A percentile compares a stretch with the other conserved stretches of the same genome.
Evolutionary conservation across 2,329 filamentous ascomycete genomes (phyloP).

Genomic region (Metarhizium album): DNA sequence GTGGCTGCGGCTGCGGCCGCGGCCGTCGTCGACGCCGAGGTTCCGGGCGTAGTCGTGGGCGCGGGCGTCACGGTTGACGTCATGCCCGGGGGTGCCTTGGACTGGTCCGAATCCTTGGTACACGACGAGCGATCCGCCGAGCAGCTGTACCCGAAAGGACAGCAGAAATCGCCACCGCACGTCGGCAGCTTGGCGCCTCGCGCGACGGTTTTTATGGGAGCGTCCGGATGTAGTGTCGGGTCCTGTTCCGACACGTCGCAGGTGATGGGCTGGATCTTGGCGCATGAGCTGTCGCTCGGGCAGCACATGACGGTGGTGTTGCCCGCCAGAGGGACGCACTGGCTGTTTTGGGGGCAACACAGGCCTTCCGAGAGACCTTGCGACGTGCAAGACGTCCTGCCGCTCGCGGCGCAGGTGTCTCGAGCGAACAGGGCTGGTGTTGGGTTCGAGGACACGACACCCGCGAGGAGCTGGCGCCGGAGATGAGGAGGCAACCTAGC

Average conservation of each 20-base stretch:
- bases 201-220: constrained; percentile 55
- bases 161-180: constrained; percentile 51
- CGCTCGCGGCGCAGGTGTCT: constrained; percentile 39
- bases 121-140: constrained; percentile 36
- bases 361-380: constrained; percentile 50
- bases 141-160: constrained; percentile 63
- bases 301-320: constrained; percentile 62
- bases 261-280: constrained; percentile 49
- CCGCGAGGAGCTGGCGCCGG: constrained; percentile 8
- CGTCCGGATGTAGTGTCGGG: constrained; percentile 40
- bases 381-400: constrained; percentile 39
- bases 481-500: constrained; percentile 5
- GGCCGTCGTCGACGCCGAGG: constrained; percentile 7
- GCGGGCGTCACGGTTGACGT: neutral
- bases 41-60: constrained; percentile 10
- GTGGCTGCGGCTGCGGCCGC: neutral
- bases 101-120: constrained; percentile 39
- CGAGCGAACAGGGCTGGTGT: constrained; percentile 30
- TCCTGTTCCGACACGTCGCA: constrained; percentile 56
- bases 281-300: constrained; percentile 45
- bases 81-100: constrained; percentile 21
- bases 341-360: constrained; percentile 47
- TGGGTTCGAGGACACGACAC: constrained; percentile 7
- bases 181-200: constrained; percentile 42
- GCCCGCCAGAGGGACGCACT: constrained; percentile 52